Percentiles rank a stretch among this genome's conserved stretches.
Conservation (phyloP, 352 stramenopile species). For the Pythium dissotocum region DNA sequence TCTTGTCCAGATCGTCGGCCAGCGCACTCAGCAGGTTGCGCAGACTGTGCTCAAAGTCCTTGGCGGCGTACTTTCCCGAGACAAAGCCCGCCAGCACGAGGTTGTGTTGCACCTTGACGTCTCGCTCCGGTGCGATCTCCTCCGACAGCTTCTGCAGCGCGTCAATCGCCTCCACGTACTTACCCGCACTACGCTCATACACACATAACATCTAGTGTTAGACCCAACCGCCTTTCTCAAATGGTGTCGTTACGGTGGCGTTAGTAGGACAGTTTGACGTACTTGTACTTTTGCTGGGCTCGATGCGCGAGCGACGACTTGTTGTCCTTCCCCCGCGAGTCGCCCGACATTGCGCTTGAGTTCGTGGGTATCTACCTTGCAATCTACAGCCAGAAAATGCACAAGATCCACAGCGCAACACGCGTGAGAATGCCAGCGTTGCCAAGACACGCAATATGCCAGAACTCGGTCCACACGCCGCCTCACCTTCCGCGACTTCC, state of each 20-base stretch:
- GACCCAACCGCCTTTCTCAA: not conserved
- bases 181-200: constrained; percentile 52
- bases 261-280: constrained; percentile 19
- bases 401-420: not conserved
- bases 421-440: not conserved
- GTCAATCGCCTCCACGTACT: constrained; percentile 86
- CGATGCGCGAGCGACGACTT: constrained; percentile 86
- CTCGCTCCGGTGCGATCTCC: constrained; percentile 71
- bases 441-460: not conserved
- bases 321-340: constrained; percentile 74
- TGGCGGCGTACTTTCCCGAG: constrained; percentile 52
- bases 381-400: not conserved
- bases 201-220: constrained; percentile 3
- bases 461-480: not conserved
- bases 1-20: constrained; percentile 40
- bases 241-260: not conserved
- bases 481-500: not conserved
- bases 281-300: constrained; percentile 89
- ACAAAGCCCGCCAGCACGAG: constrained; percentile 72
- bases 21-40: constrained; percentile 57
- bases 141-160: constrained; percentile 80
- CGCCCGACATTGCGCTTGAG: constrained; percentile 51
- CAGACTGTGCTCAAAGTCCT: constrained; percentile 75
- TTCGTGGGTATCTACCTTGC: not conserved
- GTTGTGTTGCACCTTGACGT: constrained; percentile 88